Base-by-base conservation (phyloP, 2,329 filamentous ascomycete species). In the Sclerotinia glacialis region DNA sequence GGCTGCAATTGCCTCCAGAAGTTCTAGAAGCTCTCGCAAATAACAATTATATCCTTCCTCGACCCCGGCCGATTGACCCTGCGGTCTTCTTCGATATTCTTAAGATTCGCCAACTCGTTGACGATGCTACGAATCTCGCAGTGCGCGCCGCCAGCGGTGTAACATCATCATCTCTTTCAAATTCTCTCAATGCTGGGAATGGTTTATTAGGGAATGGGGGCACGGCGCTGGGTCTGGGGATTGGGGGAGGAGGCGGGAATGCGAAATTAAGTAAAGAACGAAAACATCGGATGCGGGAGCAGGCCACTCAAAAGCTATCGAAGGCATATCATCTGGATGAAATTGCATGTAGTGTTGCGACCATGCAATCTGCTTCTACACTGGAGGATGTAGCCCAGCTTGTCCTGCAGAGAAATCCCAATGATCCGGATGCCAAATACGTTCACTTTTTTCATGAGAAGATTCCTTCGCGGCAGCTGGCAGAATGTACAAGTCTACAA, bases 401-500 rank as follows among this genome's bases (percentile, higher is more conserved):
- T 69, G 91, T 96, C 42, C 78, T 95, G 69, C 86, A 90, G 76
- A 83, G 90, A 68, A 88, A 85, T 68, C 82, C 86, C n/a, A 76
- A 82, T 61, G 87, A 93, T 74, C 78, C 82, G 53, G 90, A 95
- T 74, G 92, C 91, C 37, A 90, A 89, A 77, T 95, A 95, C 75
- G 92, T 95, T n/a, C 90, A 95, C 76, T 95, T 94, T 79, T 96
- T 96, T 77, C 91, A 94, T 78, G 91, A 96, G 78, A 95, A 94
- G 83, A 93, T 95, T 34, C 89, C 91, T 1, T 90, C 87, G 50
- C 81, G 89, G 52, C 87, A 89, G 75, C 80, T 95, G 76, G 89
- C 87, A 46, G 86, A 91, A 73, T 88, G 84, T 72, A 93, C 90
- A 11, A 88, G 85, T 69, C 78, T 93, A 66, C 79, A 85, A 63